Evolutionary conservation across 2,329 filamentous ascomycete genomes (phyloP).

Genomic region (Curvularia sp.): DNA sequence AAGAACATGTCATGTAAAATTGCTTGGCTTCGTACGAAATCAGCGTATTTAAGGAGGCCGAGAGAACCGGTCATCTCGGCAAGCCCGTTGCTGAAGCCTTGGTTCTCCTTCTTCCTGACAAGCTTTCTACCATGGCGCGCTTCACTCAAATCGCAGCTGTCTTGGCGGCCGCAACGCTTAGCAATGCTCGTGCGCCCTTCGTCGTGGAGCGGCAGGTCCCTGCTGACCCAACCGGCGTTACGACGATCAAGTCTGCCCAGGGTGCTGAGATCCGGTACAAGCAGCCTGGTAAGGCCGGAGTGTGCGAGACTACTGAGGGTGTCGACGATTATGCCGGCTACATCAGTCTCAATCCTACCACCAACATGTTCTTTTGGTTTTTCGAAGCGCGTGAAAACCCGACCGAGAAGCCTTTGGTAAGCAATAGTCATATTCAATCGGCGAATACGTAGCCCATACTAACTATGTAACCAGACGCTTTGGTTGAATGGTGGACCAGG

Average conservation of each 20-base stretch:
- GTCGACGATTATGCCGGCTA: slow-evolving; percentile 51
- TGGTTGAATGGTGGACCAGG: slow-evolving; percentile 65
- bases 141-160: slow-evolving; percentile 31
- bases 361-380: slow-evolving; percentile 57
- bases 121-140: slow-evolving; percentile 34
- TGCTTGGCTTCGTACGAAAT: slow-evolving; percentile 1
- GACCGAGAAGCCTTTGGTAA: slow-evolving; percentile 37
- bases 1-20: not conserved
- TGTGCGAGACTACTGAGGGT: slow-evolving; percentile 52
- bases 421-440: not conserved
- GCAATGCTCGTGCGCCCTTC: slow-evolving; percentile 34
- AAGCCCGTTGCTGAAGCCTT: slow-evolving; percentile 10
- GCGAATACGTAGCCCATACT: not conserved
- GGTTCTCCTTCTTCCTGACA: slow-evolving; percentile 15
- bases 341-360: slow-evolving; percentile 46
- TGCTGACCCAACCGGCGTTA: slow-evolving; percentile 42
- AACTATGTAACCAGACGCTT: slow-evolving; percentile 41
- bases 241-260: slow-evolving; percentile 44
- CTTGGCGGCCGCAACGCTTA: slow-evolving; percentile 30
- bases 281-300: slow-evolving; percentile 51
- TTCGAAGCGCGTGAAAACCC: slow-evolving; percentile 58
- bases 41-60: slow-evolving; percentile 17
- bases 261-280: slow-evolving; percentile 48
- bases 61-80: slow-evolving; percentile 2
- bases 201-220: slow-evolving; percentile 41